Evolutionary conservation across 2,329 filamentous ascomycete species (phyloP), one percentile per base, ranked within the genome.

Genomic region (Calonectria multiphialidica): DNA sequence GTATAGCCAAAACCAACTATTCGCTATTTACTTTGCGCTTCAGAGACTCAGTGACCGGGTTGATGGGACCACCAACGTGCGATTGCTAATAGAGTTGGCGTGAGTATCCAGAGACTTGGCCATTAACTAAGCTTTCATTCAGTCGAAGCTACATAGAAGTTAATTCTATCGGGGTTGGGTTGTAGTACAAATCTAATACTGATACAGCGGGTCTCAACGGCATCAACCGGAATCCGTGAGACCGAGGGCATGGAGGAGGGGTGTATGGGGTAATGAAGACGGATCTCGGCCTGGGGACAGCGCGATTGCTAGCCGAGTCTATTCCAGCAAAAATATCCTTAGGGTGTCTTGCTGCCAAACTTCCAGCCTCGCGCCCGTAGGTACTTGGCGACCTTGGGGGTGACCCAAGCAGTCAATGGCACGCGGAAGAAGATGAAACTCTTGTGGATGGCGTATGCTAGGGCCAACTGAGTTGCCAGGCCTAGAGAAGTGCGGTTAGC

Each of bases 381-480:
- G 15, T 92, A 90, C 84, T 95, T 97, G 80, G 98, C 97, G n/a
- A 98, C 93, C 84, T 97, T 98, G 1, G 97, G 97, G 10, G 95
- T 95, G 40, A 98, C 89, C 3, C 95, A 96, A 15, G 95, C 95
- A 1, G 97, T 97, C 75, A 98, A 86, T 10, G 97, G 97, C 12
- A 99, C 95, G n/a, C 97, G 91, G 76, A 98, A 84, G 84, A 99
- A 98, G 80, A 99, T 98, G 83, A 98, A 95, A 78, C 94, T 97
- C 86, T 99, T 99, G 88, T 99, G 97, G 71, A 99, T 95, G 33
- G 96, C 96, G 81, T 99, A 99, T 15, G 97, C 97, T 61, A 99
- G 89, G 18, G 95, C 95, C 35, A 99, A 87, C 82, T 98, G 95
- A 10, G 97, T 98, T 64, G 88, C 90, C 40, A 93, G 83, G 77